Base-by-base conservation (phyloP, 495 filamentous ascomycete genomes). In the Talaromyces stipitatus region DNA sequence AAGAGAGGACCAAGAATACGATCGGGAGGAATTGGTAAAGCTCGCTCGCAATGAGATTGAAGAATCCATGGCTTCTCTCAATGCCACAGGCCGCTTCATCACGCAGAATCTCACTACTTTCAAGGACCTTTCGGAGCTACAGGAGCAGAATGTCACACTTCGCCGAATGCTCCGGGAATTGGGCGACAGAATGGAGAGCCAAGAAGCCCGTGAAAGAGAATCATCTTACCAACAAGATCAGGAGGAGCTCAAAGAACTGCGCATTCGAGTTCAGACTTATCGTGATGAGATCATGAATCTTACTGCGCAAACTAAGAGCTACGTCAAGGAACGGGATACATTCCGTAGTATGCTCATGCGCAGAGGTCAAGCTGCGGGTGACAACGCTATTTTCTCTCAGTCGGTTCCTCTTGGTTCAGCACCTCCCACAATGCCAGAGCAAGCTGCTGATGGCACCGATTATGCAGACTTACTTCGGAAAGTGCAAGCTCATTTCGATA, bases 321-420 rank as follows among this genome's bases (percentile, higher is more conserved):
- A 95, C 61, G 88, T 92, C 50, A 89, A 89, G 65, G 94, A 99
- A 72, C 84, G 94, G 30, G 92, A 99, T 63, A 97, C 96, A 81
- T 97, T 96, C 85, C 83, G 91, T 27, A 89, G 90, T 38, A 94
- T 97, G 83, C 82, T 96, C 12, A 84, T 90, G 57, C 82, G 87
- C 57, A 79, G 84, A 57, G 86, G 85, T 9, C 86, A 90, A 61
- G 74, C 75, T 14, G 71, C 79, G 6, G 74, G 78, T 4, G 88
- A 94, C 50, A 74, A 76, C 20, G 85, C 82, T 23, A 74, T 80
- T 2, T 83, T 94, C 58, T 88, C 84, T 16, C 81, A 85, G 38
- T 87, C 86, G 27, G 70, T 83, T 16, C 74, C 73, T 2, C 66
- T 78, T 30, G 76, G 74, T 27, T 69, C 73, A 30, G 68, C 69